phyloP scores from a whole-genome alignment of 164 flowering plant species.

The Dillenia turbinata region DNA sequence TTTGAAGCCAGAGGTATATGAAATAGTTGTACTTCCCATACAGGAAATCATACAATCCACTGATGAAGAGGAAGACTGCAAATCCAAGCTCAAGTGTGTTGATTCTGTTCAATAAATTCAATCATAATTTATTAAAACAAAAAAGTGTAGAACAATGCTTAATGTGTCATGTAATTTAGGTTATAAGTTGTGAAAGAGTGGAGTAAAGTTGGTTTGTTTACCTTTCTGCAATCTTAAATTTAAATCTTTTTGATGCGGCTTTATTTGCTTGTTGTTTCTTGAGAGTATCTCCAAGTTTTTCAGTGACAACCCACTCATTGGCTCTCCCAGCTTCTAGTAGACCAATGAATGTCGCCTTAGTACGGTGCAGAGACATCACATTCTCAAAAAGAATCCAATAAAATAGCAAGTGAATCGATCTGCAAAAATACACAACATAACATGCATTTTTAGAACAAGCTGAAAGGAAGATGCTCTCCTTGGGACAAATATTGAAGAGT shows the following conservation, averaged over 20 bases:
- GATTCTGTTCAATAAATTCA: slow-evolving; percentile 5
- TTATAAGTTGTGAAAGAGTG: neutral
- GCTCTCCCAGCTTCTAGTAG: slow-evolving; percentile 80
- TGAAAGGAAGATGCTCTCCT: neutral
- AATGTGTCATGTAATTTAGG: neutral
- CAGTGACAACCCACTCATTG: slow-evolving; percentile 99
- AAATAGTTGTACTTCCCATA: slow-evolving; percentile 78
- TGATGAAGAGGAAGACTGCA: slow-evolving; percentile 61
- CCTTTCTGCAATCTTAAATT: slow-evolving; percentile 59
- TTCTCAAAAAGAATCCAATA: slow-evolving; percentile 98
- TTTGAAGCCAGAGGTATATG: slow-evolving; percentile 73
- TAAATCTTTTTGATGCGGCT: slow-evolving; percentile 29
- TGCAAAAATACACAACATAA: slow-evolving; percentile 19
- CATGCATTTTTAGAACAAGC: neutral
- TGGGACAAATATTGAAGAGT: neutral
- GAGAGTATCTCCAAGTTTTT: slow-evolving; percentile 76
- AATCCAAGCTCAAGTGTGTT: slow-evolving; percentile 79
- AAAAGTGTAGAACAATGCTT: neutral
- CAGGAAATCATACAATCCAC: slow-evolving; percentile 69
- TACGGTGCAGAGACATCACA: slow-evolving; percentile 96
- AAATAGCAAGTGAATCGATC: slow-evolving; percentile 83
- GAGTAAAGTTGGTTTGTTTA: slow-evolving; percentile 13
- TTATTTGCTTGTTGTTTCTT: slow-evolving; percentile 42
- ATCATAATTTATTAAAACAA: neutral
- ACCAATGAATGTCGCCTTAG: slow-evolving; percentile 91